Base-by-base conservation (phyloP, 1,139 yeast genomes). In the Fermentozyma sake region DNA sequence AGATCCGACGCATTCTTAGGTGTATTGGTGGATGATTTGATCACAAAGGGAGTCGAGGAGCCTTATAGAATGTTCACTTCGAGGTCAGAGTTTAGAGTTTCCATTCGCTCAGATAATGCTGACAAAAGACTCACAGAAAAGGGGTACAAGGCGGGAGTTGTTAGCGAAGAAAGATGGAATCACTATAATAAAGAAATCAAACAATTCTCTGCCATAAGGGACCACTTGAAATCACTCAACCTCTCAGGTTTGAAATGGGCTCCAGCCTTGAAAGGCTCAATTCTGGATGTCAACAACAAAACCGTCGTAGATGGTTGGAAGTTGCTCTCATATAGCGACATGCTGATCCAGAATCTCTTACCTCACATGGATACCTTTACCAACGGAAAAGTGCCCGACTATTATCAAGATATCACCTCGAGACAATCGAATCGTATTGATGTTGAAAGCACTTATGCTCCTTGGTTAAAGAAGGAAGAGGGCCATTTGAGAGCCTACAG, bases 61-160 rank as follows among this genome's bases (percentile, higher is more conserved):
- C 99, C 99, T 1, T 93, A 93, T 52, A 68, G 99, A 38, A 93
- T 93, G 98, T 93, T 93, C 49, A 93, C 98, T 0, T 86, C 96
- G 3, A 70, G 99, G 30, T 84, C 95, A 0, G 99, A 93, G 50
- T 93, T 86, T 52, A 68, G 98, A 46, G 75, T 93, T 23, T 79
- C 89, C 16, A 82, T 87, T 6, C 68, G 99, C 33, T 79, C 96
- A 1, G 98, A 93, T 52, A 93, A 91, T 58, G 98, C 99, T 0
- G 97, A 93, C 48, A 52, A 69, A 32, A 63, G 99, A 34, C 59
- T 93, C 30, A 89, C 97, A 0, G 75, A 68, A 32, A 55, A 63
- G 36, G 98, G 95, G 1, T 61, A 71, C 28, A 46, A 62, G 1
- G 53, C 70, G 0, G 97, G 97, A 0, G 80, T 80, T 3, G 82